Percentiles rank a stretch among this genome's conserved stretches.
Evolutionary conservation across 176 grass and related monocot species (phyloP).

Genomic region (Aegilops bicornis): DNA sequence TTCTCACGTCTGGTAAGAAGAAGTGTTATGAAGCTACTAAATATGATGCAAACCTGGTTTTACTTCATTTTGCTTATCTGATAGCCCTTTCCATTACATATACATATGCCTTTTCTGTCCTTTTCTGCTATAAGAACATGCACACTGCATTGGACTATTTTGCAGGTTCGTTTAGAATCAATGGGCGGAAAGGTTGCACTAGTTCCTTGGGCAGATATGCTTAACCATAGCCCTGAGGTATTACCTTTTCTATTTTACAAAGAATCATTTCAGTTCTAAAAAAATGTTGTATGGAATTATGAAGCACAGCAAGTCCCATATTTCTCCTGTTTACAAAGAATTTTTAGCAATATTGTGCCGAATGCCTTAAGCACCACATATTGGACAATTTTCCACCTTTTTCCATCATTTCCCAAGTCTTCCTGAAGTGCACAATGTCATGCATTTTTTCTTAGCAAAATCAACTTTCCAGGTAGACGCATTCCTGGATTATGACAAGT

Average conservation of each 20-base stretch:
- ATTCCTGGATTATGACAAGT: slow-evolving; percentile 96
- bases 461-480: slow-evolving; percentile 75
- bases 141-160: background rate
- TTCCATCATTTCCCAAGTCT: background rate
- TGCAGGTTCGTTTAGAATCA: slow-evolving; percentile 94
- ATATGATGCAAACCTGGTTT: slow-evolving; percentile 24
- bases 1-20: slow-evolving; percentile 92
- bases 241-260: slow-evolving; percentile 19
- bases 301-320: background rate
- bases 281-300: background rate
- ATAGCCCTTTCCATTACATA: background rate
- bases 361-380: background rate
- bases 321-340: background rate
- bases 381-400: background rate
- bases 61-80: background rate
- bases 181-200: slow-evolving; percentile 91
- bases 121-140: slow-evolving; percentile 13
- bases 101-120: background rate
- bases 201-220: slow-evolving; percentile 99
- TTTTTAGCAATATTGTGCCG: background rate
- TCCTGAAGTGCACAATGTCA: slow-evolving; percentile 9
- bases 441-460: slow-evolving; percentile 20
- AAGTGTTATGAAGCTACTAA: background rate
- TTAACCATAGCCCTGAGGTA: slow-evolving; percentile 97
- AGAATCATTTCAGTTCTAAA: background rate